Base-by-base conservation (phyloP, 768 basidiomycete species). In the Pleurotus citrinopileatus region DNA sequence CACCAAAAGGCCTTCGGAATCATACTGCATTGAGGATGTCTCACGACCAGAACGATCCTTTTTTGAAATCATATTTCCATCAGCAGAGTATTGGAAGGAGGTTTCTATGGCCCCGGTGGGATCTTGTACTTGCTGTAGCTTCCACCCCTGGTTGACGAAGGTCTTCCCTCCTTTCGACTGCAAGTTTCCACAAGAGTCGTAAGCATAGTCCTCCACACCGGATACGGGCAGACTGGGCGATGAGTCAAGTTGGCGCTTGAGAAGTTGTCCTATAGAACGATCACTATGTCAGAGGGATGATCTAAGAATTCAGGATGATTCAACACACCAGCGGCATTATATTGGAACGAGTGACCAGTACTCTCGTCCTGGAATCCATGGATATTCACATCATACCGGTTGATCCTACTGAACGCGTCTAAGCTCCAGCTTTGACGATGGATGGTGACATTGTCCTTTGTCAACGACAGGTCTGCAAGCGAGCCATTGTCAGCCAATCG, bases 71-170 rank as follows among this genome's bases (percentile, higher is more conserved):
- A 48, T n/a, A 34, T 34, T 4, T 5, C 46, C 46, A n/a, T 48
- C 46, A 5, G 46, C 3, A 7, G 46, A 48, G 2, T 48, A 48
- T 2, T 48, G 28, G 46, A 48, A 48, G 3, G 46, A 12, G 13
- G 3, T 15, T 28, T 29, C 3, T 10, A 27, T 48, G n/a, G 27
- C 19, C 2, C 46, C 42, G 9, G 17, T 23, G 7, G 20, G n/a
- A 17, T 44, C 17, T 8, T 23, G 42, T 1, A 48, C 27, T 19
- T 48, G 12, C 10, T 8, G 12, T 2, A 48, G 46, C 19, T 48
- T 25, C 46, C 46, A 48, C 12, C 46, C 46, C 7, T 48, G 28
- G 46, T 48, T 48, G 25, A 48, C 27, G 9, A 29, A 48, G 2
- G 13, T 3, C 27, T 3, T 28, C 4, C 19, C 46, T 1, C 29